Evolutionary conservation across 2,329 filamentous ascomycete species (phyloP), one percentile per base, ranked within the genome.

Genomic region (Paracamarosporium sp.): DNA sequence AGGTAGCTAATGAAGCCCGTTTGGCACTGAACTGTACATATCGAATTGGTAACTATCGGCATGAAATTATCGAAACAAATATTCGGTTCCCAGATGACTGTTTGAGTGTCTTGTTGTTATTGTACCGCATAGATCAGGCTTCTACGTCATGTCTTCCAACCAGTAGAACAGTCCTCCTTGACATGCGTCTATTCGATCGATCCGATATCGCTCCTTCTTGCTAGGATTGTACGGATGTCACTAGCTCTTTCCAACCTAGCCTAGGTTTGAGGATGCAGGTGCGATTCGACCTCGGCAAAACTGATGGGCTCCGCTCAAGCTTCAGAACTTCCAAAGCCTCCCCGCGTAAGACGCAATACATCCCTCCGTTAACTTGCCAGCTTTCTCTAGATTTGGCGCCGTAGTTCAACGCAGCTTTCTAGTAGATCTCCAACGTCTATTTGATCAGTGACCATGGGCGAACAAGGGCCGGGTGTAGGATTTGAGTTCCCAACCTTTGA

Each of bases 401-500:
- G 44, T 11, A 47, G 11, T 4, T 8, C 4, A 11, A 11, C 28
- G 45, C 40, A 30, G n/a, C 9, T 33, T 30, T 30, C 46, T 22
- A 47, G 17, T 13, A 9, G 20, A 47, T 30, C 55, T 11, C 17
- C 36, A 9, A 43, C 8, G 15, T 27, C 13, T 6, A 53, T 50
- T 52, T 50, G 8, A 41, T 41, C 40, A 60, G 25, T 40, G 5
- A 50, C 40, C 22, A 77, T 77, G 74, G 68, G 69, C 60, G 67
- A 71, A 63, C 55, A 64, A 46, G 71, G 74, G 53, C 84, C 85
- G 46, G 86, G 85, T 67, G 83, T 80, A 73, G 92, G 92, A 70
- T 93, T 93, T 79, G 86, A 95, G 78, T 96, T 90, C 76, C 91
- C 92, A 56, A 78, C 85, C 46, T 81, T 86, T 71, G 85, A 89